Percentiles rank a stretch among this genome's conserved stretches.
Evolutionary conservation across 2,329 filamentous ascomycete species (phyloP).

Genomic region (Grosmannia penicillata): DNA sequence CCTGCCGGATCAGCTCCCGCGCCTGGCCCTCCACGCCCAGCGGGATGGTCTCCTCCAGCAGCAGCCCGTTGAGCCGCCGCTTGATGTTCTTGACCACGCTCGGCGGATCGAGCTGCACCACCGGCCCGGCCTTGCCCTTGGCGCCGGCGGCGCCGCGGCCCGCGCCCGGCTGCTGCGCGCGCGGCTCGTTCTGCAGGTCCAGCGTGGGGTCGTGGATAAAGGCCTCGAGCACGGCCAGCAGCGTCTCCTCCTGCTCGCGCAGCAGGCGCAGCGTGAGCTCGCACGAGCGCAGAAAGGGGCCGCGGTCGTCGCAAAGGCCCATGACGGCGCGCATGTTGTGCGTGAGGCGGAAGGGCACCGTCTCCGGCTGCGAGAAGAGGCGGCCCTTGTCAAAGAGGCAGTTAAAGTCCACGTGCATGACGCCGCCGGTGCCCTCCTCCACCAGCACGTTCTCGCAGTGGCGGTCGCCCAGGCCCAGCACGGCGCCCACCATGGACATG

Average conservation of each 20-base stretch:
- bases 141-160: not conserved
- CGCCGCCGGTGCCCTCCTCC: constrained; percentile 82
- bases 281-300: constrained; percentile 79
- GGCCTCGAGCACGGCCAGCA: constrained; percentile 94
- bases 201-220: constrained; percentile 96
- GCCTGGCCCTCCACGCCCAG: constrained; percentile 93
- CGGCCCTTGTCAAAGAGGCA: constrained; percentile 97
- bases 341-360: constrained; percentile 89
- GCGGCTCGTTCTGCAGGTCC: constrained; percentile 49
- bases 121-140: constrained; percentile 33
- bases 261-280: constrained; percentile 78
- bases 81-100: constrained; percentile 83
- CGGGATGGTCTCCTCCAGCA: constrained; percentile 80
- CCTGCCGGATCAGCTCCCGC: constrained; percentile 83
- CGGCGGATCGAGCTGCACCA: constrained; percentile 38
- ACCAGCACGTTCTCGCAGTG: constrained; percentile 96
- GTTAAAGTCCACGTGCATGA: constrained; percentile 98
- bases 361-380: constrained; percentile 87
- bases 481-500: constrained; percentile 98
- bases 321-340: constrained; percentile 99
- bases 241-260: constrained; percentile 81
- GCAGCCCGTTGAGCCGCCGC: constrained; percentile 69
- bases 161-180: constrained; percentile 42
- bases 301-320: constrained; percentile 86
- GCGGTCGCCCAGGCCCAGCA: constrained; percentile 82